Conservation (phyloP, 148 eudicot species). For the Cornus controversa region DNA sequence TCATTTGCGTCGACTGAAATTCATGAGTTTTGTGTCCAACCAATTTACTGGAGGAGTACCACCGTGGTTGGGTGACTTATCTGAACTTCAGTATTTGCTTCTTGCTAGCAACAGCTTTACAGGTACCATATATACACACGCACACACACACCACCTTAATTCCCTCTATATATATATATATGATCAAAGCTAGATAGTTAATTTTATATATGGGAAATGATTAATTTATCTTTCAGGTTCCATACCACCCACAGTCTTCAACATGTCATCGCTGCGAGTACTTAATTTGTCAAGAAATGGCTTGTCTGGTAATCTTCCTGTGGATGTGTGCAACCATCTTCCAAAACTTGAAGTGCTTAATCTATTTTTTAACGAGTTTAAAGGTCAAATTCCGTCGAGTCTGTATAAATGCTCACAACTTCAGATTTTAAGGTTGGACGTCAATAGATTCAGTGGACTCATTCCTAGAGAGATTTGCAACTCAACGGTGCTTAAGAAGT, state of each 20-base stretch:
- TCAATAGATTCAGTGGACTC: not conserved
- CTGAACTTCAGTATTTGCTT: no score
- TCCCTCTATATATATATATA: no score
- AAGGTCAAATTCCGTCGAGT: conserved; percentile 1
- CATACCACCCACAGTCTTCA: not conserved
- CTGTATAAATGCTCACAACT: not conserved
- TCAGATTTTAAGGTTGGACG: not conserved
- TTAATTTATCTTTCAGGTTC: not conserved
- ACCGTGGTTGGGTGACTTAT: no score
- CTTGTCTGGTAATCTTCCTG: not conserved
- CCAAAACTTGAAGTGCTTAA: not conserved
- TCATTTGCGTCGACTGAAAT: not conserved
- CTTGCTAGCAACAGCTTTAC: no score
- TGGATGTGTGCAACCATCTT: not conserved
- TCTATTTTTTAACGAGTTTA: not conserved
- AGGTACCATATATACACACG: not conserved
- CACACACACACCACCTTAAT: no score
- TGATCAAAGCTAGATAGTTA: no score
- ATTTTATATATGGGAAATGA: not conserved
- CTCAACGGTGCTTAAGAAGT: not conserved
- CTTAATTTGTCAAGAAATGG: not conserved
- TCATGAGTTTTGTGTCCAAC: not conserved
- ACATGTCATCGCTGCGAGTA: not conserved
- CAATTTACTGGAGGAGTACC: conserved; percentile 3
- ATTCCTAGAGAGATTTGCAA: not conserved